Conservation (phyloP, 768 basidiomycete species). For the Boletus sensibilis region DNA sequence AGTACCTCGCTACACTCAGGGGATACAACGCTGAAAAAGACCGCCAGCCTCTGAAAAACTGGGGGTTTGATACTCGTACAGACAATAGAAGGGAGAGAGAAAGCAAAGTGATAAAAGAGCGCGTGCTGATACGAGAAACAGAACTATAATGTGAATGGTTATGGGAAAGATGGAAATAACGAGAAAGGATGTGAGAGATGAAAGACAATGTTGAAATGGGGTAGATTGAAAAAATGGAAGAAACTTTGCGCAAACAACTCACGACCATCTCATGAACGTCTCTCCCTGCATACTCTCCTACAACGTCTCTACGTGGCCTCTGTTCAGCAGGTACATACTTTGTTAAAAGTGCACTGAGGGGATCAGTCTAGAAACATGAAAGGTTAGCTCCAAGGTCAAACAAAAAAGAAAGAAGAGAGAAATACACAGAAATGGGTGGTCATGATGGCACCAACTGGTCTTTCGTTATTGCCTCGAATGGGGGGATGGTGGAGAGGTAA, state of each 20-base stretch:
- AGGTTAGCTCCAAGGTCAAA: conserved; percentile 3
- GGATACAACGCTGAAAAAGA: conserved; percentile 24
- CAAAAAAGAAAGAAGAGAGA: not conserved
- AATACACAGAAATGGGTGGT: conserved; percentile 9
- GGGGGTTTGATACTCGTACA: conserved; percentile 21
- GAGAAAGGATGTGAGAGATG: conserved; percentile 10
- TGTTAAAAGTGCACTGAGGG: conserved; percentile 73
- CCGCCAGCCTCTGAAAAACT: conserved; percentile 7
- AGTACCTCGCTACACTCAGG: conserved; percentile 20
- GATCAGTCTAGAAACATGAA: conserved; percentile 62
- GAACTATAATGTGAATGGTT: conserved; percentile 16
- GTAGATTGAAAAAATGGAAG: conserved; percentile 7
- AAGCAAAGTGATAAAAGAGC: conserved; percentile 21
- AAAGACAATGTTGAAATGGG: conserved; percentile 3
- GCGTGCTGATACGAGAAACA: conserved; percentile 22
- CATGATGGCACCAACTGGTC: conserved; percentile 3
- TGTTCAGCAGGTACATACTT: conserved; percentile 83
- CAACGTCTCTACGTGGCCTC: conserved; percentile 69
- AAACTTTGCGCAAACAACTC: conserved; percentile 37
- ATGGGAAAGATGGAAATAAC: conserved; percentile 5
- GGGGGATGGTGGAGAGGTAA: not conserved
- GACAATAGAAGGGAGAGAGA: conserved; percentile 18
- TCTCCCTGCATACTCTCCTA: conserved; percentile 68
- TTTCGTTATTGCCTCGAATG: conserved; percentile 4
- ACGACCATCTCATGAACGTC: conserved; percentile 83